phyloP scores from a whole-genome alignment of 768 basidiomycete species.

The Kwoniella pini region DNA sequence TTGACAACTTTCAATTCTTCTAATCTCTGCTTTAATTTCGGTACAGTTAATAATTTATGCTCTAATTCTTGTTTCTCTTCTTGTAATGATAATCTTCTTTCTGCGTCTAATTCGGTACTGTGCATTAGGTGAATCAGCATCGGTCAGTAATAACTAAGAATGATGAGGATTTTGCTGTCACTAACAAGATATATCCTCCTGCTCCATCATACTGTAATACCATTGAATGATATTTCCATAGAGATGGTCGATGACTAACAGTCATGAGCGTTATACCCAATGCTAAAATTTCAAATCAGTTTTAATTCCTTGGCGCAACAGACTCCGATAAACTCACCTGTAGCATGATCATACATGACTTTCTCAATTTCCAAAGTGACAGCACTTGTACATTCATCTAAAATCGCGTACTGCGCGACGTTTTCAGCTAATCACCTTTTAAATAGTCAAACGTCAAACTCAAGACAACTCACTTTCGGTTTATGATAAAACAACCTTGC shows the following conservation, averaged over 20 bases:
- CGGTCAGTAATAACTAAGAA: not conserved
- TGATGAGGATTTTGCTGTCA: no score
- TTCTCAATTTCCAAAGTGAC: conserved; percentile 92
- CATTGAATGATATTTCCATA: conserved; percentile 77
- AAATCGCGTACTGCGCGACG: conserved; percentile 81
- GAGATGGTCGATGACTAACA: conserved; percentile 88
- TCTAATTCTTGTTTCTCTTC: conserved; percentile 92
- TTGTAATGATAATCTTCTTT: conserved; percentile 83
- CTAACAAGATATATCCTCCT: conserved; percentile 92
- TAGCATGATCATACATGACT: conserved; percentile 91
- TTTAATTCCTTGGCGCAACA: not conserved
- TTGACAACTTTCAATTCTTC: conserved; percentile 64
- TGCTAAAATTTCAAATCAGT: conserved; percentile 40
- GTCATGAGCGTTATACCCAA: conserved; percentile 90
- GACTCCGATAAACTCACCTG: conserved; percentile 51
- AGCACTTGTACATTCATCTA: conserved; percentile 94
- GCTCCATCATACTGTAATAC: conserved; percentile 91
- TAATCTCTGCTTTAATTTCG: conserved; percentile 76
- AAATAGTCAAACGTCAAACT: no score
- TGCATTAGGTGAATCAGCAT: not conserved
- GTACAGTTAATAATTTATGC: conserved; percentile 82
- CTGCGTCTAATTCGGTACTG: conserved; percentile 85
- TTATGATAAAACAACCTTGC: conserved; percentile 92
- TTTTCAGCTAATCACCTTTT: no score
- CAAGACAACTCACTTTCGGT: conserved; percentile 80